Evolutionary conservation across 2,329 filamentous ascomycete species (phyloP).

Genomic region (Volutella citrinella): DNA sequence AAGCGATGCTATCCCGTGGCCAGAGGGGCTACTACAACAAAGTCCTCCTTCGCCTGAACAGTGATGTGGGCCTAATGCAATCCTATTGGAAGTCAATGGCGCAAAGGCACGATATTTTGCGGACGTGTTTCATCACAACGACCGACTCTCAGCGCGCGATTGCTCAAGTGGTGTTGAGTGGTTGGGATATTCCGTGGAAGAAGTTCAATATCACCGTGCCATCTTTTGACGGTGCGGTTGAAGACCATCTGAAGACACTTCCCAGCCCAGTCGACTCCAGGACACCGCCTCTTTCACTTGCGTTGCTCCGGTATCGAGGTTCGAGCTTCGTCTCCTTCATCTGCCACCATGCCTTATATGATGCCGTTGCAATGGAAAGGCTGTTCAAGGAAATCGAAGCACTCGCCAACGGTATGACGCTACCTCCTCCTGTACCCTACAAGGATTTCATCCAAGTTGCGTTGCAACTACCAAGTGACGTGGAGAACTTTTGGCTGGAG

Average conservation of each 20-base stretch:
- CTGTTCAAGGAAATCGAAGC: slow-evolving; percentile 70
- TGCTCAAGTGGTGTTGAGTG: slow-evolving; percentile 66
- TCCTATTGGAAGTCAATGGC: slow-evolving; percentile 62
- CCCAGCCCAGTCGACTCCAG: slow-evolving; percentile 41
- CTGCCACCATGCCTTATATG: slow-evolving; percentile 82
- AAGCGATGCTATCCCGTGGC: slow-evolving; percentile 70
- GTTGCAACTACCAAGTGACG: slow-evolving; percentile 42
- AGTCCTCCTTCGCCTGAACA: slow-evolving; percentile 59
- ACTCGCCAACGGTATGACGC: slow-evolving; percentile 42
- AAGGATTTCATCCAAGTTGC: slow-evolving; percentile 62
- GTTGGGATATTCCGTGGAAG: slow-evolving; percentile 41
- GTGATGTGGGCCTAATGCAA: slow-evolving; percentile 48
- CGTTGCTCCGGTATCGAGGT: slow-evolving; percentile 33
- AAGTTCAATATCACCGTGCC: slow-evolving; percentile 27
- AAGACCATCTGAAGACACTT: slow-evolving; percentile 38
- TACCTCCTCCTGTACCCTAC: slow-evolving; percentile 55
- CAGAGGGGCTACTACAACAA: slow-evolving; percentile 68
- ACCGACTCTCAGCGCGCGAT: slow-evolving; percentile 59
- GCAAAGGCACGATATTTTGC: slow-evolving; percentile 68
- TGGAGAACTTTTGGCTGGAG: slow-evolving; percentile 64
- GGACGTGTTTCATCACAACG: slow-evolving; percentile 72
- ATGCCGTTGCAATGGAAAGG: slow-evolving; percentile 71
- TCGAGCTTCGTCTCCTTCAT: slow-evolving; percentile 43
- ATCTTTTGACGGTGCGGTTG: slow-evolving; percentile 35
- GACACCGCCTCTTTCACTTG: slow-evolving; percentile 44